These are phyloP conservation scores for Ogataea methylovora DNA, from an alignment of 805 yeast genomes.

Conservation along the genomic window DNA sequence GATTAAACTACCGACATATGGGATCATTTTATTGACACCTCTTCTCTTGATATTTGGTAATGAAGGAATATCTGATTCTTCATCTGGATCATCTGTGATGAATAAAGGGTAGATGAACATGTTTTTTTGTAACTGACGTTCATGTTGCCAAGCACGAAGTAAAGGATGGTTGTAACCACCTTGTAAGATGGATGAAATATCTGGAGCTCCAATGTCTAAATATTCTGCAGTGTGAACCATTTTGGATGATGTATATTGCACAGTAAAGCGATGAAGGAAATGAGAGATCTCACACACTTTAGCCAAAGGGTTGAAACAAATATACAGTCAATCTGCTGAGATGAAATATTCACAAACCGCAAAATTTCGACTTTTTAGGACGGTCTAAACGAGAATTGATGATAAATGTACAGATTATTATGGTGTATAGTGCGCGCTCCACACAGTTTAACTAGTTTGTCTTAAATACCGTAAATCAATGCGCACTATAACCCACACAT, in stretches of 20 bases:
- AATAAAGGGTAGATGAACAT: conserved; percentile 93
- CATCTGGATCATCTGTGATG: conserved; percentile 74
- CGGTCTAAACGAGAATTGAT: no score
- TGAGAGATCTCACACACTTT: background rate
- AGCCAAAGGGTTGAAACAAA: no score
- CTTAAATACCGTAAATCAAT: no score
- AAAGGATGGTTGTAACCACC: conserved; percentile 95
- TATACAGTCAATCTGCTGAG: no score
- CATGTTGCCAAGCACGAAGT: conserved; percentile 85
- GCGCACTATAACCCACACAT: no score
- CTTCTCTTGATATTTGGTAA: conserved; percentile 84
- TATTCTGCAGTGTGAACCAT: conserved; percentile 59
- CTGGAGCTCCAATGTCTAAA: conserved; percentile 47
- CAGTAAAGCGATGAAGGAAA: background rate
- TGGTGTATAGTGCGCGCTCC: no score
- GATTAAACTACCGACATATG: conserved; percentile 63
- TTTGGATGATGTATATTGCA: background rate
- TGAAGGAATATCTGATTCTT: conserved; percentile 63
- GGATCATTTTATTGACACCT: conserved; percentile 74
- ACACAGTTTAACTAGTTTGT: no score
- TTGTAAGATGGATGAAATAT: conserved; percentile 70
- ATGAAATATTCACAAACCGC: no score
- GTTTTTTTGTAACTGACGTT: conserved; percentile 72
- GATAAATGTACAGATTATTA: no score
- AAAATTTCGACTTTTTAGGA: no score